Evolutionary conservation across 73 alveolate genomes (phyloP), one percentile per base, ranked within the genome.

Genomic region (Paramecium octaurelia): DNA sequence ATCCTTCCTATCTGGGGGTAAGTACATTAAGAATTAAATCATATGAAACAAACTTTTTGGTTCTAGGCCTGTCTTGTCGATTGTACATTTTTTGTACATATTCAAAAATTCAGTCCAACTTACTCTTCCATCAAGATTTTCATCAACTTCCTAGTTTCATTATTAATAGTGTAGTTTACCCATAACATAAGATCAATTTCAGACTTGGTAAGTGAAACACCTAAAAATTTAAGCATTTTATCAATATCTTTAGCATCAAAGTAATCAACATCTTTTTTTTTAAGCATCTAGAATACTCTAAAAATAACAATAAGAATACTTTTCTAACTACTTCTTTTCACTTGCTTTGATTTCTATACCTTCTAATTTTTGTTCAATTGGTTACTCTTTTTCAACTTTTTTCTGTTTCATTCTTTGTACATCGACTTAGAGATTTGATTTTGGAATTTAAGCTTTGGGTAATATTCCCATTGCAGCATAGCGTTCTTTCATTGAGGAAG

Each of bases 11-110:
- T 68, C 59, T 70, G 92, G 94, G 54, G 97, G 97, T 92, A 97
- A 99, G 92, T 95, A 98, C 99, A 98, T 98, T 93, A 98, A 93
- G 95, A 98, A 98, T 77, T 97, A 98, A 42, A 98, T 99, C 95
- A 98, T 86, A 92, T 98, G 97, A 96, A 96, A 98, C 54, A 98
- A 94, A 83, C 97, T 98, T 83, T 98, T 92, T 9, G 99, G 99
- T 92, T 98, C 99, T 58, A 96, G 96, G 60, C 98, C 99, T 70
- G 97, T 95, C 60, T 96, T 92, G 93, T 97, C 99, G 8, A 94
- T 93, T 31, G 95, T 93, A 92, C 99, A 97, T 70, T 98, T 95
- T 91, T 97, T 97, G 92, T 97, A 97, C 99, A 97, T 97, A 75
- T 96, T 93, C 57, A 95, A 98, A 93, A 97, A 97, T 91, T 97